Base-by-base conservation (phyloP, 179 eudicot species). In the Sideroxylon spinosum region DNA sequence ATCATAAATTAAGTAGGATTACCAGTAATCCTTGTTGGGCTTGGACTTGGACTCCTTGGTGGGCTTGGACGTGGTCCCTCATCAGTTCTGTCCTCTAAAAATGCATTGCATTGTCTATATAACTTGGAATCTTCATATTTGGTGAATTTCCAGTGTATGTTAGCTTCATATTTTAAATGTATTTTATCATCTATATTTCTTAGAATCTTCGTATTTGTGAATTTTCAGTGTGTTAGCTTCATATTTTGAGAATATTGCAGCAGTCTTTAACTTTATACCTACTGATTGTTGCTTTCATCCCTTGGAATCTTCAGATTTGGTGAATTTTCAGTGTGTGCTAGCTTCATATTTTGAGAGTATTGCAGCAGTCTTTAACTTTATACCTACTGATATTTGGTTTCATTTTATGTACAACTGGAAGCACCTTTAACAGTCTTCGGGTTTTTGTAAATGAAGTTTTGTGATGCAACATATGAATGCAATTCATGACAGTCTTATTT, bases 381-480 rank as follows among this genome's bases (percentile, higher is more conserved):
- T 69, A 69, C 1, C 6, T 69, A 69, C 73, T 46, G 56, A 46
- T 69, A 5, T 28, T 69, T 69, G 73, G 19, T 73, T 63, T 53
- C 76, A 53, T 73, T 44, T 7, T 73, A 50, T 14, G 20, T 29
- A 17, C 13, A 26, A 73, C 14, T 28, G 64, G 49, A 72, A 72
- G 16, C 61, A 26, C 16, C 46, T 26, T 57, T 53, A 26, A 37
- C 46, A 20, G 10, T 52, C 44, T 52, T 56, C 59, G 10, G 37
- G 66, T 29, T 48, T 16, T 29, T 74, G 68, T 60, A 61, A 74
- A 37, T 37, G 68, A 74, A 74, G 66, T 74, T 26, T 74, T 53
- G 44, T 20, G 22, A 29, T 60, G 68, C 50, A 59, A 28, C 49
- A 49, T 22, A 70, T n/a, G 23, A 71, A 26, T 72, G 2, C 7